phyloP scores from a whole-genome alignment of 2,329 filamentous ascomycete species.

The Didymella arachidicola region DNA sequence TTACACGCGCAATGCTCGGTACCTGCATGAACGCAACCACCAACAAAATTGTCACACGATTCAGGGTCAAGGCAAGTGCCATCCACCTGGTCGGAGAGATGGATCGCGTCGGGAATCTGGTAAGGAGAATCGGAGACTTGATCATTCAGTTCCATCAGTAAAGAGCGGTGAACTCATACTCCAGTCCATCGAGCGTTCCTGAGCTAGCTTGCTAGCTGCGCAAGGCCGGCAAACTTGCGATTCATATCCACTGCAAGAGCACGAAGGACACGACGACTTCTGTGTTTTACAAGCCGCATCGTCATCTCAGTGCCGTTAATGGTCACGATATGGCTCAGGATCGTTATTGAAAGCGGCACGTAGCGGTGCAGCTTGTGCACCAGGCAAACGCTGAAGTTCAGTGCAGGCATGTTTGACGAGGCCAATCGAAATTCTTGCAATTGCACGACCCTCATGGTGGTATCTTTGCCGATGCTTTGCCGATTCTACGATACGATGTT shows the following conservation, averaged over 20 bases:
- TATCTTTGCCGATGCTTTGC: slow-evolving; percentile 18
- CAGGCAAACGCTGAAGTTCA: slow-evolving; percentile 3
- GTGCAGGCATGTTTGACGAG: slow-evolving; percentile 9
- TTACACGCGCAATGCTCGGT: slow-evolving; percentile 5
- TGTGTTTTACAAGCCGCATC: not conserved
- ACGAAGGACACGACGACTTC: not conserved
- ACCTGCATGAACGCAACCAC: slow-evolving; percentile 23
- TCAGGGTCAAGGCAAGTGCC: slow-evolving; percentile 8
- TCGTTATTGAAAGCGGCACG: slow-evolving; percentile 11
- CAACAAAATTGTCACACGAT: slow-evolving; percentile 8
- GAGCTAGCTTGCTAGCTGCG: slow-evolving; percentile 11
- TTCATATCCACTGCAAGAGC: slow-evolving; percentile 10
- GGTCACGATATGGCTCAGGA: slow-evolving; percentile 4
- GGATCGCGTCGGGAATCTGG: slow-evolving; percentile 1
- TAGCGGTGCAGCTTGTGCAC: slow-evolving; percentile 13
- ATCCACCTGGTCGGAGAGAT: not conserved
- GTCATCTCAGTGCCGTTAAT: slow-evolving; percentile 1
- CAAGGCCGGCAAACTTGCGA: slow-evolving; percentile 13
- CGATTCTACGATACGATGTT: slow-evolving; percentile 6
- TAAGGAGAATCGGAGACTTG: not conserved
- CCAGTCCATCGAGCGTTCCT: slow-evolving; percentile 6
- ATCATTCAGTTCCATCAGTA: not conserved
- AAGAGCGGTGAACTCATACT: slow-evolving; percentile 11
- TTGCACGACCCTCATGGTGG: slow-evolving; percentile 13
- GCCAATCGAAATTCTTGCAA: slow-evolving; percentile 11